Conservation (phyloP, 208 protist genomes). For the Blastocrithidia nonstop region DNA sequence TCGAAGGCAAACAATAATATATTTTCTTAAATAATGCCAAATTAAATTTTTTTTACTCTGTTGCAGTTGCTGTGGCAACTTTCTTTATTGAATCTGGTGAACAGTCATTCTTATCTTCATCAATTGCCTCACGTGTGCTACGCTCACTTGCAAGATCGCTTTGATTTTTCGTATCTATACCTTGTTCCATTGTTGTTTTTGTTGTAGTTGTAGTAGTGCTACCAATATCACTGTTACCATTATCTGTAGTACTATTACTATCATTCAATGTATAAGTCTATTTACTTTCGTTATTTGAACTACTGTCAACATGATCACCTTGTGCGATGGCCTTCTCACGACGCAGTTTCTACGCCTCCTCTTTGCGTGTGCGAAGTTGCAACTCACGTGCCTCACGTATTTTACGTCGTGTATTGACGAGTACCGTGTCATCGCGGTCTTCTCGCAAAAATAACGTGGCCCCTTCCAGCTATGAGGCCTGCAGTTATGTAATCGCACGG, state of each 20-base stretch:
- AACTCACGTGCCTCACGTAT: constrained; percentile 67
- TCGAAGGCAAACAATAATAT: too few relatives aligned
- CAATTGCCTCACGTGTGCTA: too few relatives aligned
- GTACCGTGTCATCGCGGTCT: constrained; percentile 73
- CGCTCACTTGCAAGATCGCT: too few relatives aligned
- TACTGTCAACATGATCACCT: constrained; percentile 10
- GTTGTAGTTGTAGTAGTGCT: background rate
- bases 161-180: too few relatives aligned
- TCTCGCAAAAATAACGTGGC: constrained; percentile 72
- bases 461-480: constrained; percentile 74
- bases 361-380: constrained; percentile 61
- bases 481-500: constrained; percentile 68
- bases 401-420: constrained; percentile 63
- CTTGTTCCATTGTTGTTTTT: too few relatives aligned
- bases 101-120: too few relatives aligned
- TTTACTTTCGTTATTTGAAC: background rate
- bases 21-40: too few relatives aligned
- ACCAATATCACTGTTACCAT: background rate
- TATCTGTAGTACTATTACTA: background rate
- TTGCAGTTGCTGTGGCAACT: too few relatives aligned
- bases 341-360: constrained; percentile 40
- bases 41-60: too few relatives aligned
- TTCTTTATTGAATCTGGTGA: too few relatives aligned
- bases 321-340: constrained; percentile 29
- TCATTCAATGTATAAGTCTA: background rate